These are phyloP conservation scores for Coriaria nepalensis DNA, from an alignment of 306 rosid species.

Conservation along the genomic window DNA sequence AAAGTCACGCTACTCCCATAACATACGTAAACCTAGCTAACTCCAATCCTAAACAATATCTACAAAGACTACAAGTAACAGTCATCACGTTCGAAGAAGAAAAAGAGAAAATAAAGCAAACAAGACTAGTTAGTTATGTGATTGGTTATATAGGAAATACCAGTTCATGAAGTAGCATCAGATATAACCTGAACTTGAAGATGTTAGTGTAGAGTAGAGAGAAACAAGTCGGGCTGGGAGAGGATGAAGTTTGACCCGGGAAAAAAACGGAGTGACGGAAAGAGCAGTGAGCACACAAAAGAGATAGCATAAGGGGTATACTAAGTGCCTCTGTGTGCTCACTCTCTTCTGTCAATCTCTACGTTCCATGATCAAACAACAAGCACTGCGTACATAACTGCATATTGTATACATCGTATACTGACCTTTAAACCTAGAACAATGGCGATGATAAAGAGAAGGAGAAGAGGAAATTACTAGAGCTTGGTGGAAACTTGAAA, in stretches of 20 bases:
- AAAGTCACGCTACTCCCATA: conserved; percentile 31
- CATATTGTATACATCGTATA: too few species aligned
- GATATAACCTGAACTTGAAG: too few species aligned
- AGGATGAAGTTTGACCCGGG: conserved; percentile 18
- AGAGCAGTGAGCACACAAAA: conserved; percentile 92
- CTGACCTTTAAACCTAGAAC: too few species aligned
- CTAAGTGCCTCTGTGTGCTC: conserved; percentile 79
- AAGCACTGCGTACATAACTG: too few species aligned
- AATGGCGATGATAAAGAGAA: too few species aligned
- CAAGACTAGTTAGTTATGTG: too few species aligned
- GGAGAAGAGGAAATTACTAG: too few species aligned
- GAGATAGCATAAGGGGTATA: conserved; percentile 39
- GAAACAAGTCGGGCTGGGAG: background rate
- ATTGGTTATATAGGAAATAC: too few species aligned
- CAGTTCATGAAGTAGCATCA: too few species aligned
- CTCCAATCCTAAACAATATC: background rate
- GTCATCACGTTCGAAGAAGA: too few species aligned
- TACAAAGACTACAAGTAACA: too few species aligned
- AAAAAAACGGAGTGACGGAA: conserved; percentile 81
- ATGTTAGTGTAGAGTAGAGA: background rate
- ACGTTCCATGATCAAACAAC: conserved; percentile 23
- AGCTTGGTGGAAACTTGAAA: too few species aligned
- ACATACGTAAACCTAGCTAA: background rate
- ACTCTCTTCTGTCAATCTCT: conserved; percentile 99
- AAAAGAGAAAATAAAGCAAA: conserved; percentile 4